Percentiles rank a stretch among this genome's conserved stretches.
These are phyloP conservation scores for Fusarium penzigii DNA, from an alignment of 2,329 filamentous ascomycete genomes.

Conservation along the genomic window DNA sequence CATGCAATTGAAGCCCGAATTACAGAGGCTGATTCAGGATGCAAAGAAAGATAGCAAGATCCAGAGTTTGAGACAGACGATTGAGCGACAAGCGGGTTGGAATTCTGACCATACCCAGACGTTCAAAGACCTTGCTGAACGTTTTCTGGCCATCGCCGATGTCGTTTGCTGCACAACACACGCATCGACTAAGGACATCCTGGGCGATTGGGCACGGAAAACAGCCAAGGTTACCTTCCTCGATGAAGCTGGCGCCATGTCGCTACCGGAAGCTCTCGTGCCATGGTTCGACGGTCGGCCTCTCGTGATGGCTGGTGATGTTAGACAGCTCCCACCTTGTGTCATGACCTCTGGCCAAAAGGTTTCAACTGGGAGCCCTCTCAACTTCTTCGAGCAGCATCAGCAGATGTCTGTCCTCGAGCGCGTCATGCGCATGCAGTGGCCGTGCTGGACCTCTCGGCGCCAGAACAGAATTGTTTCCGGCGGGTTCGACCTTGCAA, in stretches of 20 bases:
- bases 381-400: slow-evolving; percentile 1
- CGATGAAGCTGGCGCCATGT: slow-evolving; percentile 1
- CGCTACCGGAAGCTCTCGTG: background rate
- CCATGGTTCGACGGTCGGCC: background rate
- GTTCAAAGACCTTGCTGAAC: background rate
- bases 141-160: background rate
- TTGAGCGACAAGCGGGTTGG: background rate
- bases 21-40: background rate
- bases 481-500: background rate
- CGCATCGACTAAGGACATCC: background rate
- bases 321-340: background rate
- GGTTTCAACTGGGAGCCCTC: background rate
- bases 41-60: background rate
- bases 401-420: background rate
- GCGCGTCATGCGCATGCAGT: background rate
- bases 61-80: background rate
- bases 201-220: background rate
- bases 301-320: background rate
- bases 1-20: background rate
- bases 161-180: slow-evolving; percentile 1
- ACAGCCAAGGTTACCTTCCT: background rate
- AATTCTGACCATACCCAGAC: background rate
- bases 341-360: background rate
- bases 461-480: background rate
- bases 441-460: background rate